Evolutionary conservation across 306 rosid species (phyloP), one percentile per base, ranked within the genome.

Genomic region (Glycine soja): DNA sequence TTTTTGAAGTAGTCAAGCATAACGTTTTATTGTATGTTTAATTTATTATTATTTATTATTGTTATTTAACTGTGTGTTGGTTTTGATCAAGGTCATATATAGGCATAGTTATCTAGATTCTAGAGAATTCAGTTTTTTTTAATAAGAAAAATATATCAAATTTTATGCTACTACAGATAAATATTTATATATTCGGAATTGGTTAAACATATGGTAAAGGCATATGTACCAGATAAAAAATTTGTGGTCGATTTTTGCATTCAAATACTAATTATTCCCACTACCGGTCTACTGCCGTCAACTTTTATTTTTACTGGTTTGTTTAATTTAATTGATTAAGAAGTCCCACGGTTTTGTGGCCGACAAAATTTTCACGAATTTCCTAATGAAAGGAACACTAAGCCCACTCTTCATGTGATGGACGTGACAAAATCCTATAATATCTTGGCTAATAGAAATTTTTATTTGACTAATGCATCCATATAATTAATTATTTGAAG

Each of bases 361-460:
- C 78, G 46, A 80, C 84, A 80, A 72, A 50, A 18, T 62, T 53
- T 56, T 36, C 51, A 56, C 10, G 47, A 70, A 34, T 61, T 36
- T 61, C 32, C 54, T 38, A 10, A 9, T 24, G 36, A 42, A 24
- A 77, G 40, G 24, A 65, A 16, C 74, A 19, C 9, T 2, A 46
- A 69, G 6, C 38, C 52, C 51, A 70, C 77, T 57, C 40, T 0
- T 30, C 38, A 14, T 66, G 51, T 18, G 19, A 56, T 3, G 3
- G 18, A 54, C 67, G 78, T 68, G 74, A 69, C 10, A 69, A 69
- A 69, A 45, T 45, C 56, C 16, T 7, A 43, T 57, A 68, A 54
- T 40, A 19, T 68, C 18, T 38, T 65, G 52, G 24, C 56, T 54
- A 42, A 43, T 59, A 65, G 8, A 64, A 52, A 63, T 42, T 15